These are phyloP conservation scores for Symbiodinium natans DNA, from an alignment of 73 alveolate genomes.

Conservation along the genomic window DNA sequence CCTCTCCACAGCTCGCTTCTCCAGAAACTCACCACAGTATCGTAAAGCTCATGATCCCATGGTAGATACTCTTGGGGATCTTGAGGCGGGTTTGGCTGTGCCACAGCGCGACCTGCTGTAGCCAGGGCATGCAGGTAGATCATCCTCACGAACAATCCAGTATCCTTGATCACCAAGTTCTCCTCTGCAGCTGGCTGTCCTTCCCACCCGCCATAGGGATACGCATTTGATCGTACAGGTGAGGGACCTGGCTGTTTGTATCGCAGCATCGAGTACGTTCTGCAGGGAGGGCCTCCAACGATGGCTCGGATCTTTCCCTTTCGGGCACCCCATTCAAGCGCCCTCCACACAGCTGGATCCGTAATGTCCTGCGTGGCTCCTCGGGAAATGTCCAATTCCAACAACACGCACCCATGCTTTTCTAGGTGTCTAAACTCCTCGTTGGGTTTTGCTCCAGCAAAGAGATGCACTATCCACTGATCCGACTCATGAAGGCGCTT, in stretches of 20 bases:
- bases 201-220: neutral
- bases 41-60: neutral
- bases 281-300: conserved; percentile 19
- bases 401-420: neutral
- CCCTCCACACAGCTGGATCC: neutral
- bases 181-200: neutral
- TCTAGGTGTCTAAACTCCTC: neutral
- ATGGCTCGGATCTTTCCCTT: neutral
- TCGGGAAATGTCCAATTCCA: neutral
- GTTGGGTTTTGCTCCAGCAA: neutral
- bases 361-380: neutral
- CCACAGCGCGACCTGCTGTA: neutral
- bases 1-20: neutral
- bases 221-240: neutral
- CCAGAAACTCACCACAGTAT: neutral
- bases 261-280: neutral
- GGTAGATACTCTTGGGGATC: neutral
- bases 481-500: neutral
- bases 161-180: neutral
- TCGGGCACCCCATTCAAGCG: neutral
- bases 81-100: conserved; percentile 22
- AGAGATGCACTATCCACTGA: neutral
- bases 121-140: neutral
- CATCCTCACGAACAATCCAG: neutral
- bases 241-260: neutral